phyloP scores from a whole-genome alignment of 2,329 filamentous ascomycete species.

The Chaetomium strumarium region DNA sequence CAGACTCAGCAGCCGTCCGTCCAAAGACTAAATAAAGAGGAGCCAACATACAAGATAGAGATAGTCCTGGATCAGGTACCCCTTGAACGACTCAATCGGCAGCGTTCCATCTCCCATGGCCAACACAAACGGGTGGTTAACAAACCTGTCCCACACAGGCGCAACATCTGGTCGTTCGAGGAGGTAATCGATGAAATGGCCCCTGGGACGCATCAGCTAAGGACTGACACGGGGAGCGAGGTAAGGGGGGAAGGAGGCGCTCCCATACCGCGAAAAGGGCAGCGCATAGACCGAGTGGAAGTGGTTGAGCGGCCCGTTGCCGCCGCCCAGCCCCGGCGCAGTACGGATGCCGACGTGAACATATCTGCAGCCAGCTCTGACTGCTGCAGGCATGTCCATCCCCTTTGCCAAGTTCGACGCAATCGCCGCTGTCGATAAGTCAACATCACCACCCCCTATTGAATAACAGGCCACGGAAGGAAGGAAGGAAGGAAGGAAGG shows the following conservation, averaged over 20 bases:
- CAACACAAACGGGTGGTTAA: slow-evolving; percentile 76
- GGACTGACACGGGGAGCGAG: background rate
- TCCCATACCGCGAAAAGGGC: slow-evolving; percentile 58
- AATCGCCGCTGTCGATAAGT: slow-evolving; percentile 53
- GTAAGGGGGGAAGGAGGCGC: background rate
- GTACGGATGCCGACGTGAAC: slow-evolving; percentile 65
- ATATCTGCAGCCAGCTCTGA: slow-evolving; percentile 64
- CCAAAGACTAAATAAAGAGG: background rate
- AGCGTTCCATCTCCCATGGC: slow-evolving; percentile 70
- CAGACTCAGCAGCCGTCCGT: background rate
- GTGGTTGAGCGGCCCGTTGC: slow-evolving; percentile 70
- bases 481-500: background rate
- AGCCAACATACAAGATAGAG: slow-evolving; percentile 64
- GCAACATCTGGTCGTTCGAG: slow-evolving; percentile 70
- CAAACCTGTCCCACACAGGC: slow-evolving; percentile 66
- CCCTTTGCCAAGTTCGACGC: slow-evolving; percentile 65
- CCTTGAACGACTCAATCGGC: slow-evolving; percentile 71
- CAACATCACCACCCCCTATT: background rate
- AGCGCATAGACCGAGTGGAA: slow-evolving; percentile 66
- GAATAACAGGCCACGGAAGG: background rate
- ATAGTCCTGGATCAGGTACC: slow-evolving; percentile 89
- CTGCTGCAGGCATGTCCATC: slow-evolving; percentile 50
- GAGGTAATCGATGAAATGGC: slow-evolving; percentile 77
- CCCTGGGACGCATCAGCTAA: slow-evolving; percentile 38
- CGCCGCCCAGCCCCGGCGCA: slow-evolving; percentile 57